phyloP scores from a whole-genome alignment of 2,329 filamentous ascomycete genomes.

The Ceratocystis diversiconidia region DNA sequence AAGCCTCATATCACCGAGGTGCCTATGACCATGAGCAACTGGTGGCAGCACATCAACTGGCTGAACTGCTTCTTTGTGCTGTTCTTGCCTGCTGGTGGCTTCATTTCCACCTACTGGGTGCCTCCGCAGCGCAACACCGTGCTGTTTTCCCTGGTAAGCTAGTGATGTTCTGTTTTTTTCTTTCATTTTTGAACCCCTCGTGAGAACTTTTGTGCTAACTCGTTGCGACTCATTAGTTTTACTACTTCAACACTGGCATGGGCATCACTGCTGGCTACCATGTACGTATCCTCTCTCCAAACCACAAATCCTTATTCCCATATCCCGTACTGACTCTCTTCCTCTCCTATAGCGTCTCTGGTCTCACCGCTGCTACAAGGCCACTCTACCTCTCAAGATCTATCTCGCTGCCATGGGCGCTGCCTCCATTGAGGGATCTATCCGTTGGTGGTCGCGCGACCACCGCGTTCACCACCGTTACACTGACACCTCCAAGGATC shows the following conservation, averaged over 20 bases:
- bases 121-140: conserved; percentile 58
- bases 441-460: conserved; percentile 78
- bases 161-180: not conserved
- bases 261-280: conserved; percentile 58
- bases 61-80: conserved; percentile 74
- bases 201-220: not conserved
- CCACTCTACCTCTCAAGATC: conserved; percentile 59
- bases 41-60: conserved; percentile 91
- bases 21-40: conserved; percentile 67
- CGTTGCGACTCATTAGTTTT: not conserved
- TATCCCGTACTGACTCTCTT: not conserved
- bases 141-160: conserved; percentile 45
- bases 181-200: not conserved
- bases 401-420: conserved; percentile 71
- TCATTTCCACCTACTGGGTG: conserved; percentile 63
- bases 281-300: conserved; percentile 6
- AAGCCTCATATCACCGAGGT: conserved; percentile 79
- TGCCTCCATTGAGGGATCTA: conserved; percentile 72
- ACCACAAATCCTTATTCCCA: not conserved
- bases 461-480: conserved; percentile 84
- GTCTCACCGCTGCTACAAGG: conserved; percentile 76
- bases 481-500: conserved; percentile 84
- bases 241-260: conserved; percentile 74
- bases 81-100: conserved; percentile 58
- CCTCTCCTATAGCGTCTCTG: conserved; percentile 49